phyloP scores from a whole-genome alignment of 2,329 filamentous ascomycete species.

The Ceratocystis ficicola region DNA sequence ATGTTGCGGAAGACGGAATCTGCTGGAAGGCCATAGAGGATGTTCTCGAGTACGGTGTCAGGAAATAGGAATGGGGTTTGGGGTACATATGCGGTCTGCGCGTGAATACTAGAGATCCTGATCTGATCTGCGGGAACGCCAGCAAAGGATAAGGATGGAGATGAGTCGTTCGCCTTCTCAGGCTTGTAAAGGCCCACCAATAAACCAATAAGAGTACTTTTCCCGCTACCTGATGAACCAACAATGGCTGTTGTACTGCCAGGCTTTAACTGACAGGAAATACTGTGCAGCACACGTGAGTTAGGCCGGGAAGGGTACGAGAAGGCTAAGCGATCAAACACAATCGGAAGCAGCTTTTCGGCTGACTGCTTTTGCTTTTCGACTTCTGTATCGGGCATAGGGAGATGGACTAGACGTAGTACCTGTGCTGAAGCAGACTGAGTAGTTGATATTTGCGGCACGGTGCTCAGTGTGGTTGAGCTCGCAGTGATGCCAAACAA shows the following conservation, averaged over 20 bases:
- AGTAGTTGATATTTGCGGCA: slow-evolving; percentile 70
- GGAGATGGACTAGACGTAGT: slow-evolving; percentile 54
- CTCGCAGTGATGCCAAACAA: slow-evolving; percentile 72
- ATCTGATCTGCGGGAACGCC: slow-evolving; percentile 30
- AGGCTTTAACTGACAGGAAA: slow-evolving; percentile 53
- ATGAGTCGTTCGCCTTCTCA: background rate
- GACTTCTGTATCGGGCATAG: slow-evolving; percentile 45
- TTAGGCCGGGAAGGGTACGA: slow-evolving; percentile 51
- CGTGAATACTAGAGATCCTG: slow-evolving; percentile 48
- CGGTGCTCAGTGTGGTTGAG: slow-evolving; percentile 54
- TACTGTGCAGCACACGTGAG: slow-evolving; percentile 44
- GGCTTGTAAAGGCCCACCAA: slow-evolving; percentile 58
- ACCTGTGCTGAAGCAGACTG: slow-evolving; percentile 61
- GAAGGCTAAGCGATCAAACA: slow-evolving; percentile 48
- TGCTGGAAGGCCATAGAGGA: slow-evolving; percentile 59
- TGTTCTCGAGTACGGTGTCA: slow-evolving; percentile 64
- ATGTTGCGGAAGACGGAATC: slow-evolving; percentile 39
- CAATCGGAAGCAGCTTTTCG: slow-evolving; percentile 35
- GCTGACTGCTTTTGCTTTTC: slow-evolving; percentile 33
- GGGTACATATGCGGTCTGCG: slow-evolving; percentile 53
- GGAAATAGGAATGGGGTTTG: slow-evolving; percentile 69
- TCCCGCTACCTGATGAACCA: slow-evolving; percentile 77
- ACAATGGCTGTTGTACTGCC: slow-evolving; percentile 66
- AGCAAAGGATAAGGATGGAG: background rate
- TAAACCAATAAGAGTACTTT: slow-evolving; percentile 69